These are phyloP conservation scores for Dictyostelium purpureum DNA, from an alignment of 78 protist genomes.

Conservation along the genomic window DNA sequence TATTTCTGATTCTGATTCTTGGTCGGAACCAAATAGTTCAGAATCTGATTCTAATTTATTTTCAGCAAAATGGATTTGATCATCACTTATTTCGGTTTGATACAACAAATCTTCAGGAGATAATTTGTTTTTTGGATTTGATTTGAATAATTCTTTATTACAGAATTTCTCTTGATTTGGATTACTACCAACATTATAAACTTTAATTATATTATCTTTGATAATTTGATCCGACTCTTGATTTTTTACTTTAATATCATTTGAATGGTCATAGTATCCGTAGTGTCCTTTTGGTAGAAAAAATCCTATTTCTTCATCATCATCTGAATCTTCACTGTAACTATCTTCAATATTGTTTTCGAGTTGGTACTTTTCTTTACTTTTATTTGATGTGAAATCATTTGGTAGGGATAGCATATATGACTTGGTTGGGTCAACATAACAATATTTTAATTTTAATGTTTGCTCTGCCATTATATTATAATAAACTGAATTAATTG, in stretches of 20 bases:
- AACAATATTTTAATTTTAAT: background rate
- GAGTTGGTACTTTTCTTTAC: background rate
- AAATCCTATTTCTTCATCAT: background rate
- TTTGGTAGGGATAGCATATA: background rate
- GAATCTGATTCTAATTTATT: too few species aligned
- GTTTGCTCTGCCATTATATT: background rate
- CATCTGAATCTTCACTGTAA: background rate
- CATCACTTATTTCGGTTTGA: too few species aligned
- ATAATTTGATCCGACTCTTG: background rate
- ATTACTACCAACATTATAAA: too few species aligned
- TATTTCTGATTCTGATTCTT: too few species aligned
- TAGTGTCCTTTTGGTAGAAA: background rate
- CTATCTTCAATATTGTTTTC: background rate
- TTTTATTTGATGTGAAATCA: background rate
- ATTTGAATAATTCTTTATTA: background rate
- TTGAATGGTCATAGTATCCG: too few species aligned
- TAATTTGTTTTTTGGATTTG: too few species aligned
- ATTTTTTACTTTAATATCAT: too few species aligned
- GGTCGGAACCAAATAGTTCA: too few species aligned
- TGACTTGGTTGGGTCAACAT: background rate
- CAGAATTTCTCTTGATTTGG: background rate
- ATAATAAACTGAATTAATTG: background rate
- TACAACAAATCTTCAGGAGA: too few species aligned
- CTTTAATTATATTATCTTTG: too few species aligned
- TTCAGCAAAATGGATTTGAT: too few species aligned